These are phyloP conservation scores for Solanum clarkiae DNA, from an alignment of 257 asterid species.

Conservation along the genomic window DNA sequence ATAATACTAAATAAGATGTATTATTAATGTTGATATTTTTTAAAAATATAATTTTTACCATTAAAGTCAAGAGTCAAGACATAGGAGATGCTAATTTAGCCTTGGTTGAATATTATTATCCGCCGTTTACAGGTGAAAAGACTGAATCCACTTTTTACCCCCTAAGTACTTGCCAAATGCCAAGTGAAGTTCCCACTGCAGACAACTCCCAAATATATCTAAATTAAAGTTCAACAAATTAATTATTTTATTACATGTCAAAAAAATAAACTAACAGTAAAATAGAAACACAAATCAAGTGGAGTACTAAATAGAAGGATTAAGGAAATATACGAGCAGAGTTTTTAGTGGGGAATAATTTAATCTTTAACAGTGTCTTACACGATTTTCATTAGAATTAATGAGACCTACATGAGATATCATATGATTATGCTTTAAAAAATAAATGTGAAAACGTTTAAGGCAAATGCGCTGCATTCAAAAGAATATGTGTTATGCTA, in stretches of 20 bases:
- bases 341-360: background rate
- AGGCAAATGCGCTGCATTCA: background rate
- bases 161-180: background rate
- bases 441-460: background rate
- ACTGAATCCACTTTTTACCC: background rate
- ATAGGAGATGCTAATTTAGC: background rate
- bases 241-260: background rate
- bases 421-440: background rate
- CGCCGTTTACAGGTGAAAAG: background rate
- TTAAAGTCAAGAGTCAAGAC: background rate
- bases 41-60: too few species aligned
- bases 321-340: background rate
- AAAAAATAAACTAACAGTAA: background rate
- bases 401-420: background rate
- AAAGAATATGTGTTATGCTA: background rate
- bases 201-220: background rate
- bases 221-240: background rate
- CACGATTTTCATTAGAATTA: background rate
- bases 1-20: too few species aligned
- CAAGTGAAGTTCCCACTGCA: background rate
- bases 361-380: background rate
- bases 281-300: background rate
- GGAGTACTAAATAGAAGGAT: too few species aligned
- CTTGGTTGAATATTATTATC: background rate
- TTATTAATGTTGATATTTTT: too few species aligned